Conservation (phyloP, 148 eudicot genomes). For the Nepenthes mirabilis region DNA sequence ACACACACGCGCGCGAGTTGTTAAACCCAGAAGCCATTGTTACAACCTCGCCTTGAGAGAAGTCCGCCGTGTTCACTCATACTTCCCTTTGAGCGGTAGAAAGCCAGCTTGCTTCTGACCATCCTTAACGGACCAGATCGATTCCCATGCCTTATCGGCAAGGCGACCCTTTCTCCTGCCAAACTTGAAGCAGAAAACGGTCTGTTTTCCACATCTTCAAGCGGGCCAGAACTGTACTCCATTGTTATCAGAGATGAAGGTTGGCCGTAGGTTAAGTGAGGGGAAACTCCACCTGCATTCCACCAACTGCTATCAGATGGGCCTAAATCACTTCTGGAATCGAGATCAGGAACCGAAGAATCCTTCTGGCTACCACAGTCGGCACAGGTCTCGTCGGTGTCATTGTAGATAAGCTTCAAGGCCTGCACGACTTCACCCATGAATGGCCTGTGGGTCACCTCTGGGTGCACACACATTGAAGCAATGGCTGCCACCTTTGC, state of each 20-base stretch:
- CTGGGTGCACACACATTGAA: constrained; percentile 94
- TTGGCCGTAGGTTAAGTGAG: constrained; percentile 45
- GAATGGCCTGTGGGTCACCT: constrained; percentile 92
- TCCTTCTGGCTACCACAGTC: constrained; percentile 61
- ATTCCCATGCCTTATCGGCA: constrained; percentile 64
- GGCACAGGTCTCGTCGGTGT: constrained; percentile 54
- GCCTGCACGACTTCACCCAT: constrained; percentile 99
- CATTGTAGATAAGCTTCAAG: constrained; percentile 73
- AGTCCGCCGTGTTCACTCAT: constrained; percentile 77
- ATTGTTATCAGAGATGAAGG: constrained; percentile 82
- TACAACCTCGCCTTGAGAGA: constrained; percentile 35
- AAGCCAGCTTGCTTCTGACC: constrained; percentile 43
- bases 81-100: constrained; percentile 60
- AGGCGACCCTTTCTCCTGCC: constrained; percentile 25
- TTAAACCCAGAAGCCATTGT: constrained; percentile 35
- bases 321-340: constrained; percentile 58
- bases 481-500: constrained; percentile 93
- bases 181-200: constrained; percentile 58
- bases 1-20: background rate
- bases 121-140: constrained; percentile 88
- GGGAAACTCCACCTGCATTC: constrained; percentile 57
- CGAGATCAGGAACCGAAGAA: constrained; percentile 67
- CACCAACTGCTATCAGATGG: constrained; percentile 95
- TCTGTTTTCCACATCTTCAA: constrained; percentile 57
- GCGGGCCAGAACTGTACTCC: constrained; percentile 89